Evolutionary conservation across 139 green algal genomes (phyloP).

Genomic region (Edaphochlamys debaryana): DNA sequence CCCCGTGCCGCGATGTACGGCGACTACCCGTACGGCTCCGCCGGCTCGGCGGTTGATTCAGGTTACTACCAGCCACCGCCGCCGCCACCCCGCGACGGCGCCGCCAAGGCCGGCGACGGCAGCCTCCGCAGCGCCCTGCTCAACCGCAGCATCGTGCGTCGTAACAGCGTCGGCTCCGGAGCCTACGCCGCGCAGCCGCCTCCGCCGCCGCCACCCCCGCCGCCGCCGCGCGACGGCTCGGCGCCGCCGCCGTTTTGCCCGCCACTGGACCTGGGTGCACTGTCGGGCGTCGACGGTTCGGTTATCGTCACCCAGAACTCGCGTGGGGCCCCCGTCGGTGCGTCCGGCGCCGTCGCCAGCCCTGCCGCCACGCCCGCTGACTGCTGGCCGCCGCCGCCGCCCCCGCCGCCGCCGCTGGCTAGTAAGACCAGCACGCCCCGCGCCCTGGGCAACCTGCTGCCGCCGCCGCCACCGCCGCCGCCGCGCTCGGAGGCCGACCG

Average conservation of each 20-base stretch:
- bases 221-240: slow-evolving; percentile 19
- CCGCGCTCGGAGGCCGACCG: neutral
- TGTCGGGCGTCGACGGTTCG: slow-evolving; percentile 7
- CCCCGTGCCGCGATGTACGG: neutral
- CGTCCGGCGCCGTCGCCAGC: neutral
- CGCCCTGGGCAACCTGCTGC: neutral
- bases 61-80: slow-evolving; percentile 29
- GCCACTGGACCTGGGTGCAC: slow-evolving; percentile 9
- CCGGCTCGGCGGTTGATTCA: neutral
- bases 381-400: slow-evolving; percentile 15
- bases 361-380: neutral
- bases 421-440: slow-evolving; percentile 29
- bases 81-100: neutral
- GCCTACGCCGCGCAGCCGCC: neutral
- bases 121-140: neutral
- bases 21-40: neutral
- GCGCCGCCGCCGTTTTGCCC: slow-evolving; percentile 7
- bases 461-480: slow-evolving; percentile 23
- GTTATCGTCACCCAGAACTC: slow-evolving; percentile 34
- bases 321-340: no score
- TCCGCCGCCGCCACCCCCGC: slow-evolving; percentile 12
- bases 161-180: slow-evolving; percentile 30
- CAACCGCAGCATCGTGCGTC: slow-evolving; percentile 20
- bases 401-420: slow-evolving; percentile 12
- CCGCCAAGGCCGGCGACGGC: neutral